Evolutionary conservation across 805 yeast species (phyloP).

Genomic region (Saturnispora quitensis): DNA sequence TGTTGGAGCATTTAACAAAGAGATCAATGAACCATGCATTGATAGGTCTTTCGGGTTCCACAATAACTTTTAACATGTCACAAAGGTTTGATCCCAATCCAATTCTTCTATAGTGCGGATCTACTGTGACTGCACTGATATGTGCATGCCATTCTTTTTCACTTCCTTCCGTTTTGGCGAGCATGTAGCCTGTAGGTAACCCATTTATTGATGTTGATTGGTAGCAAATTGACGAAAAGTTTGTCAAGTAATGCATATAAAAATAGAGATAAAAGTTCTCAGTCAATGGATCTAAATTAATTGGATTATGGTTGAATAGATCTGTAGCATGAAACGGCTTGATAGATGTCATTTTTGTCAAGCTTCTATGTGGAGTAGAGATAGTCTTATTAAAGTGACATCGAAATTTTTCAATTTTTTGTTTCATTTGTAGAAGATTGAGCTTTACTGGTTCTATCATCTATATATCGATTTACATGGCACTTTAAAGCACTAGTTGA

Average conservation of each 20-base stretch:
- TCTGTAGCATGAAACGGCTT: conserved; percentile 86
- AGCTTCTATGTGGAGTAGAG: too few relatives aligned
- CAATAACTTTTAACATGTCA: conserved; percentile 58
- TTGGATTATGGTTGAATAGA: conserved; percentile 57
- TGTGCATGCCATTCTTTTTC: conserved; percentile 91
- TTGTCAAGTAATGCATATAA: conserved; percentile 70
- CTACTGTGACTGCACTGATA: conserved; percentile 90
- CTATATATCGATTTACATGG: not conserved
- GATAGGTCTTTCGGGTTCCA: conserved; percentile 59
- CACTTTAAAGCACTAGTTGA: too few relatives aligned
- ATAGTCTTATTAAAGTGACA: not conserved
- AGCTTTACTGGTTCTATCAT: not conserved
- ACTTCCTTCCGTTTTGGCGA: conserved; percentile 93
- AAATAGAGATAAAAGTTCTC: conserved; percentile 84
- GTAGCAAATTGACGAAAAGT: conserved; percentile 88
- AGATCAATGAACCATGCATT: conserved; percentile 80
- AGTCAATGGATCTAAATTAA: conserved; percentile 82
- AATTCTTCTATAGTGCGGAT: conserved; percentile 70
- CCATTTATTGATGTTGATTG: conserved; percentile 39
- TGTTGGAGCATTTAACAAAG: conserved; percentile 82
- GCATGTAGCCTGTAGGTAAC: conserved; percentile 63
- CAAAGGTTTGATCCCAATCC: conserved; percentile 82
- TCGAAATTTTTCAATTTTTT: not conserved
- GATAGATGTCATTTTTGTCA: conserved; percentile 64
- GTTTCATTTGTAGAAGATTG: not conserved